Evolutionary conservation across 164 flowering plant species (phyloP).

Genomic region (Akebia trifoliata): DNA sequence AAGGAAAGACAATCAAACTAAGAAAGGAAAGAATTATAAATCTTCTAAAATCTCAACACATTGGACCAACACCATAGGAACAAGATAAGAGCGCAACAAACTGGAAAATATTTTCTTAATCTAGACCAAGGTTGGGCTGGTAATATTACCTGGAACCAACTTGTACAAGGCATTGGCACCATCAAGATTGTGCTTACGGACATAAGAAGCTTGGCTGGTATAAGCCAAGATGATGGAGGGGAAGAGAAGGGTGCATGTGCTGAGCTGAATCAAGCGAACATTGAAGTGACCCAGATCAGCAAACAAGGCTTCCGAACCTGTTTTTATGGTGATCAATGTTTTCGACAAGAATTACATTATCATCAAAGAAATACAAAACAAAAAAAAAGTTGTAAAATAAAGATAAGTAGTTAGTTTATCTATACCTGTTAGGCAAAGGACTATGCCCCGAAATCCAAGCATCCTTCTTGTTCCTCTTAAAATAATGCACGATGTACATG

Average conservation of each 20-base stretch:
- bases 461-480: slow-evolving; percentile 14
- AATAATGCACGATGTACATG: slow-evolving; percentile 17
- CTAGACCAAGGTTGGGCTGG: not conserved
- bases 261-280: slow-evolving; percentile 9
- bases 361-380: no score
- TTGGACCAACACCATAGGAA: slow-evolving; percentile 8
- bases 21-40: no score
- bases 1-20: no score
- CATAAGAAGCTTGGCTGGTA: slow-evolving; percentile 21
- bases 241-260: slow-evolving; percentile 12
- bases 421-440: slow-evolving; percentile 21
- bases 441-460: slow-evolving; percentile 24
- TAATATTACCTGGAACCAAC: not conserved
- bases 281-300: slow-evolving; percentile 17
- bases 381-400: no score
- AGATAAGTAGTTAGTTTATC: not conserved
- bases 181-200: slow-evolving; percentile 9
- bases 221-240: slow-evolving; percentile 20
- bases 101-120: no score
- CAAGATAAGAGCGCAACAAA: not conserved
- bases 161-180: not conserved
- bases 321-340: no score
- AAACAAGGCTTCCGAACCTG: slow-evolving; percentile 15
- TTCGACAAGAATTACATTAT: no score
- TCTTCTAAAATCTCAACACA: no score